Percentiles rank a stretch among this genome's conserved stretches.
These are phyloP conservation scores for Penicillium nordicum DNA, from an alignment of 2,329 filamentous ascomycete genomes.

Conservation along the genomic window DNA sequence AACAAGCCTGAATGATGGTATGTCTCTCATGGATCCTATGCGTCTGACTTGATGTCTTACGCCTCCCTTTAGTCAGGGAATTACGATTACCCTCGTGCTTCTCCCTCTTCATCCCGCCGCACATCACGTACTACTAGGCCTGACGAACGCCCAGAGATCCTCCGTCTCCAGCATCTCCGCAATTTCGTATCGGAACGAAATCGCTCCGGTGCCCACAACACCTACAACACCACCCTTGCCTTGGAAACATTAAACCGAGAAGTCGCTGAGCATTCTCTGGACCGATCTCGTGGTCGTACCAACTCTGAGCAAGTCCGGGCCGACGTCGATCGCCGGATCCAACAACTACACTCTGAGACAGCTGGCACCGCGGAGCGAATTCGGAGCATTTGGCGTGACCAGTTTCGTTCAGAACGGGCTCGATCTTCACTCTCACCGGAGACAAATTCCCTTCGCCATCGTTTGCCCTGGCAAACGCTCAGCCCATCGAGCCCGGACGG, in stretches of 20 bases:
- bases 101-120: slow-evolving; percentile 35
- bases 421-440: slow-evolving; percentile 11
- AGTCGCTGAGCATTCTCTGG: slow-evolving; percentile 31
- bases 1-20: slow-evolving; percentile 21
- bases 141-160: slow-evolving; percentile 25
- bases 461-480: slow-evolving; percentile 13
- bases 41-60: slow-evolving; percentile 6
- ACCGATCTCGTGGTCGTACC: slow-evolving; percentile 24
- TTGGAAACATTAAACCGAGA: slow-evolving; percentile 42
- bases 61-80: slow-evolving; percentile 38
- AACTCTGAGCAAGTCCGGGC: slow-evolving; percentile 27
- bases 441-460: background rate
- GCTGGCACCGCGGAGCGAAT: slow-evolving; percentile 10
- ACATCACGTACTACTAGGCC: slow-evolving; percentile 19
- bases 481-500: slow-evolving; percentile 23
- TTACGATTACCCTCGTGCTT: slow-evolving; percentile 43
- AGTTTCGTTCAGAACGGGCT: slow-evolving; percentile 13
- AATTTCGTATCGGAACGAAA: slow-evolving; percentile 39
- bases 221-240: slow-evolving; percentile 31
- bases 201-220: slow-evolving; percentile 27
- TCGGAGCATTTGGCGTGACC: slow-evolving; percentile 13
- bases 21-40: slow-evolving; percentile 14
- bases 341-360: slow-evolving; percentile 16
- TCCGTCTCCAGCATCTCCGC: slow-evolving; percentile 38
- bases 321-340: slow-evolving; percentile 26